phyloP scores from a whole-genome alignment of 305 asterid genomes.

The Salvia sclarea region DNA sequence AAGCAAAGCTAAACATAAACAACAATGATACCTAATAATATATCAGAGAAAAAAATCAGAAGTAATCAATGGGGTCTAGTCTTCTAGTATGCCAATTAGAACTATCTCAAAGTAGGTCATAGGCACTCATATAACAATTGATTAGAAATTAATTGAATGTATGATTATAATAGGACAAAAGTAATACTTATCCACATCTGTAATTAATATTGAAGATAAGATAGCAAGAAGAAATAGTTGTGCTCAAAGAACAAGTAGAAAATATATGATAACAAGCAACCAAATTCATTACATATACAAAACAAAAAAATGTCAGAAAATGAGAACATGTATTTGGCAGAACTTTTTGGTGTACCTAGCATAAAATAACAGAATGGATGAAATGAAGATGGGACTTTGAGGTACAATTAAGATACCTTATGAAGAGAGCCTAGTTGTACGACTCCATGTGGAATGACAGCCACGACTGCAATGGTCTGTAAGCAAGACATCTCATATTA shows the following conservation, averaged over 20 bases:
- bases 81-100: slow-evolving; percentile 18
- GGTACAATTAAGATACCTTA: slow-evolving; percentile 49
- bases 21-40: neutral
- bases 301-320: neutral
- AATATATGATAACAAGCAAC: neutral
- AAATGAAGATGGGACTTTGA: slow-evolving; percentile 18
- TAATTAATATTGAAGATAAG: neutral
- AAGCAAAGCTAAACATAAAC: slow-evolving; percentile 16
- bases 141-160: neutral
- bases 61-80: neutral
- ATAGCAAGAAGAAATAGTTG: slow-evolving; percentile 1
- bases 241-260: slow-evolving; percentile 11
- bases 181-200: neutral
- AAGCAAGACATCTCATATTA: slow-evolving; percentile 22
- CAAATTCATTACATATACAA: slow-evolving; percentile 11
- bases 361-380: neutral
- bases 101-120: slow-evolving; percentile 10
- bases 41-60: neutral
- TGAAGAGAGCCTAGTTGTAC: slow-evolving; percentile 85
- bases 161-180: neutral
- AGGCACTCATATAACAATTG: neutral
- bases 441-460: slow-evolving; percentile 84
- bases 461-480: slow-evolving; percentile 91
- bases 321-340: neutral
- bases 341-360: slow-evolving; percentile 1